Conservation (phyloP, 805 yeast species). For the Myxozyma mucilagina region DNA sequence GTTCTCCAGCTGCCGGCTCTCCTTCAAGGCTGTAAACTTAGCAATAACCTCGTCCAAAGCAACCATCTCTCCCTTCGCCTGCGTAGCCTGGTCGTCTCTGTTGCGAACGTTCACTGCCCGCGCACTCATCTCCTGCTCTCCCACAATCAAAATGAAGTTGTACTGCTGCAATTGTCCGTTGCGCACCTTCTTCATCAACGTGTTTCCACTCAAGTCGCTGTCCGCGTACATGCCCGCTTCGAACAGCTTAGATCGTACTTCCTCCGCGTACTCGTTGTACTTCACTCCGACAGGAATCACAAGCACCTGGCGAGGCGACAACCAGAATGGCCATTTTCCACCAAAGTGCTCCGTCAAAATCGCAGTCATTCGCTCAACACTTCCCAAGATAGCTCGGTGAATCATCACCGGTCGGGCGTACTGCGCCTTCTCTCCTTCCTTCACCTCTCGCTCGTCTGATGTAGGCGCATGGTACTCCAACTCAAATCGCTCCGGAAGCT, state of each 20-base stretch:
- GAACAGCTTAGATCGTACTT: constrained; percentile 61
- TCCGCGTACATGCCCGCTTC: constrained; percentile 85
- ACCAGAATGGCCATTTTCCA: constrained; percentile 99
- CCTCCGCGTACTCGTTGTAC: constrained; percentile 85
- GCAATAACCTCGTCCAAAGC: constrained; percentile 68
- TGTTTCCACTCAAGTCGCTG: constrained; percentile 90
- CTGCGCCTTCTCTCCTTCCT: constrained; percentile 44
- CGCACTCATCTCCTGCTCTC: constrained; percentile 84
- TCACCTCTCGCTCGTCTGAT: constrained; percentile 36
- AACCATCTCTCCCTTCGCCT: constrained; percentile 82
- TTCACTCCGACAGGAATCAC: constrained; percentile 97
- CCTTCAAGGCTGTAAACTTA: constrained; percentile 67
- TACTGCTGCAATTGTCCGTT: constrained; percentile 91
- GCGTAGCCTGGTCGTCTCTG: constrained; percentile 84
- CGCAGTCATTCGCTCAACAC: constrained; percentile 99
- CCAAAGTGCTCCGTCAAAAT: constrained; percentile 96
- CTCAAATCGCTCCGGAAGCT: constrained; percentile 81
- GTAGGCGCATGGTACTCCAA: constrained; percentile 55
- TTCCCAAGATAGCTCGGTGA: constrained; percentile 97
- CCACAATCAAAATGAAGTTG: constrained; percentile 95
- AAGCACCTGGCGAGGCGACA: constrained; percentile 97
- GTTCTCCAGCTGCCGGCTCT: constrained; percentile 65
- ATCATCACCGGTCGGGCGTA: constrained; percentile 95
- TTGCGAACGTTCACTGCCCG: constrained; percentile 90
- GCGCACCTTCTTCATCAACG: constrained; percentile 97